Evolutionary conservation across 257 asterid species (phyloP).

Genomic region (Solanum bukasovii): DNA sequence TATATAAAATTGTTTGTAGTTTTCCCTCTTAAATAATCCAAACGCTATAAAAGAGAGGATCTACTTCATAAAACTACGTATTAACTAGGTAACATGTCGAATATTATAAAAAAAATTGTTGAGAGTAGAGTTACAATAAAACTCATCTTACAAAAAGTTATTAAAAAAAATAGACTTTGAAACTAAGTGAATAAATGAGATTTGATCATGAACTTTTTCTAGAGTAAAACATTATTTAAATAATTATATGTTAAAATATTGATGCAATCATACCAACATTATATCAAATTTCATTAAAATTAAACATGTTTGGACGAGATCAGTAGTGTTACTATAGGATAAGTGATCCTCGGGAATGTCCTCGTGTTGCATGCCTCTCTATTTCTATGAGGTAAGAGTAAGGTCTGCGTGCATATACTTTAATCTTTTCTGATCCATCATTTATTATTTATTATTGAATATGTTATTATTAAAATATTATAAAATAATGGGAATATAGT

Average conservation of each 20-base stretch:
- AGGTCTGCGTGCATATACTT: accelerated
- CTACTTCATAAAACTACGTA: background rate
- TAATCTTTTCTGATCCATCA: accelerated
- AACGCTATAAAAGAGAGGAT: background rate
- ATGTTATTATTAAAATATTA: background rate
- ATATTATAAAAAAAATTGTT: too few species aligned
- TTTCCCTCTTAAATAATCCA: background rate
- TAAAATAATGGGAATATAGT: background rate
- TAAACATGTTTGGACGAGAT: background rate
- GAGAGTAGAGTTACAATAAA: background rate
- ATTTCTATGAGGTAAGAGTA: background rate
- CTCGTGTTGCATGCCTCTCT: background rate
- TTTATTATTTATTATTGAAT: background rate
- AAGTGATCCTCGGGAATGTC: accelerated
- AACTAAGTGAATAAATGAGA: background rate
- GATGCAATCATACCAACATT: background rate
- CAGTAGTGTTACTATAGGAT: background rate
- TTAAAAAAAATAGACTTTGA: background rate
- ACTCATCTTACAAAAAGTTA: background rate
- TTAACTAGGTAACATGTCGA: background rate
- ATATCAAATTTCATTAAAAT: background rate
- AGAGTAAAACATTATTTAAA: background rate
- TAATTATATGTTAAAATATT: background rate
- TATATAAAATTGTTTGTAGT: background rate
- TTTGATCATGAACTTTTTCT: background rate